Evolutionary conservation across 768 basidiomycete genomes (phyloP), one percentile per base, ranked within the genome.

Genomic region (Tulasnella sp.): DNA sequence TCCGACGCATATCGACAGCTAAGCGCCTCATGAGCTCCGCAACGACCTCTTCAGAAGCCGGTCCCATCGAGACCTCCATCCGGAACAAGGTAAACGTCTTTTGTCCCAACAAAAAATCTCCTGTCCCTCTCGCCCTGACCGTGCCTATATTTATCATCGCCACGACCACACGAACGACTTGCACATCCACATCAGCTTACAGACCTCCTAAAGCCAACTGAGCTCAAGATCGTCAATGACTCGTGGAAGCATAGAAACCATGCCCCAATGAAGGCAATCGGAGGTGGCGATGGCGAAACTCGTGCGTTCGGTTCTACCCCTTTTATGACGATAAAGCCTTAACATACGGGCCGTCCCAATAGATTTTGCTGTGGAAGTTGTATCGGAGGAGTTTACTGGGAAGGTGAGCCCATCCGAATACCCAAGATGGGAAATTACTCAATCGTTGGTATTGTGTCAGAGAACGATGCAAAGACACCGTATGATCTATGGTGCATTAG

Each of bases 241-340:
- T 94, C 92, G 68, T 88, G 87, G 86, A 84, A 90, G 81, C 92
- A 94, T 80, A 86, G 90, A 77, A 90, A 94, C 82, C 92, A 94
- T 81, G 84, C 85, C 71, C 83, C 92, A 63, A 94, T 94, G 92
- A 85, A 85, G 78, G 88, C 83, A 59, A 83, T 86, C 79, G 86
- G 84, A 71, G 87, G 86, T 75, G 86, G 85, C 59, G 87, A 83
- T 77, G 88, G 88, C 72, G 92, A 94, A 84, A 91, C 93, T 64
- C 92, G 92, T 94, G 84, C 76, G 90, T 86, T 63, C 69, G 69
- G 75, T 74, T 65, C 73, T 76, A 11, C 73, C 47, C 35, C 66
- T 62, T 16, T 14, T 52, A n/a, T 40, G 62, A 29, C 63, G 36
- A 22, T 14, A 37, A 8, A 6, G 68, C 11, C 39, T 26, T 22